Conservation (phyloP, 108 stramenopile genomes). For the Hondaea fermentalgiana region DNA sequence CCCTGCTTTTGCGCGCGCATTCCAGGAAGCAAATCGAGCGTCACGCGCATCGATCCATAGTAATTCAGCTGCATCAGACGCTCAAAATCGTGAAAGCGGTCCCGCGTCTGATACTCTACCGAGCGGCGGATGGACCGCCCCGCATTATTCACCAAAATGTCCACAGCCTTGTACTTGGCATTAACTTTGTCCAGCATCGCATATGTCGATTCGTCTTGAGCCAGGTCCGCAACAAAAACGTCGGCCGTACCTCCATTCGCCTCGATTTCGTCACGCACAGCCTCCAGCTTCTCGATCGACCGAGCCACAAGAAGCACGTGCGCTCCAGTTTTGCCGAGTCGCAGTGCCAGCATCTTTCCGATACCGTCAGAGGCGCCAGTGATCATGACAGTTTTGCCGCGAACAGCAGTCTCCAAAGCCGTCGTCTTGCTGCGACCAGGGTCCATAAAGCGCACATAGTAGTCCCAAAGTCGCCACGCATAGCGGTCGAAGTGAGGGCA, state of each 20-base stretch:
- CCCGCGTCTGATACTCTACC: background rate
- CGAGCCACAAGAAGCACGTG: background rate
- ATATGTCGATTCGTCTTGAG: background rate
- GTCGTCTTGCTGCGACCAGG: background rate
- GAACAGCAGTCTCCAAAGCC: background rate
- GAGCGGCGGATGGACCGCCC: background rate
- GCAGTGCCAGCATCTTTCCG: background rate
- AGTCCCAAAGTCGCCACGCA: background rate
- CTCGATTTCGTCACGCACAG: background rate
- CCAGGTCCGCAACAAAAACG: background rate
- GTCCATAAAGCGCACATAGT: background rate
- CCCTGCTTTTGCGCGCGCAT: background rate
- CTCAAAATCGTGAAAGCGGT: background rate
- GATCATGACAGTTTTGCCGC: background rate
- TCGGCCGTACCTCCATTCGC: background rate
- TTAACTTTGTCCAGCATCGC: background rate
- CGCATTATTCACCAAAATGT: background rate
- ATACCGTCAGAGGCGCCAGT: slow-evolving; percentile 6
- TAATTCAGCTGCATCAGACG: background rate
- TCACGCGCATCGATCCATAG: background rate
- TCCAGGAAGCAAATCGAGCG: background rate
- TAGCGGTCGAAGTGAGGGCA: background rate
- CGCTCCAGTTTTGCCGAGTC: background rate
- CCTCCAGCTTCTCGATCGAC: background rate
- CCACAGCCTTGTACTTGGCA: background rate